Evolutionary conservation across 2,329 filamentous ascomycete genomes (phyloP).

Genomic region (Didymella lethalis): DNA sequence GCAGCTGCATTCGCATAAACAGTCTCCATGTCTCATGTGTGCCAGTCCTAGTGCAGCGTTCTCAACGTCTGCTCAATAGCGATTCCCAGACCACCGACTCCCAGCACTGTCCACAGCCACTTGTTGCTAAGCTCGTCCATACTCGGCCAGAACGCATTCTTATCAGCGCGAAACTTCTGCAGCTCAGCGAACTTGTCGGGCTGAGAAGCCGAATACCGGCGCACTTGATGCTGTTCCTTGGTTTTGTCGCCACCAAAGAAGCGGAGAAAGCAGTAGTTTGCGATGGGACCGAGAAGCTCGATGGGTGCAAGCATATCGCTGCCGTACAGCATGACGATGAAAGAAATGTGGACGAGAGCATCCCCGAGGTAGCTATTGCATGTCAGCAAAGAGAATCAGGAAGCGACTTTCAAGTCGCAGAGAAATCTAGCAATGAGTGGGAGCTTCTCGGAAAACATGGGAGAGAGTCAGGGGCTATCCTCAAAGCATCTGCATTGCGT

Average conservation of each 20-base stretch:
- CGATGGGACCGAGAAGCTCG: constrained; percentile 62
- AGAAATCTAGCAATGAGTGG: too few species aligned
- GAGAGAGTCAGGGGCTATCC: too few species aligned
- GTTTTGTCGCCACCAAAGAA: constrained; percentile 64
- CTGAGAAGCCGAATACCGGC: constrained; percentile 61
- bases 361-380: constrained; percentile 67
- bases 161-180: constrained; percentile 60
- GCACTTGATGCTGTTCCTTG: constrained; percentile 62
- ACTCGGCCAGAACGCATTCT: constrained; percentile 68
- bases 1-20: not conserved
- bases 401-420: too few species aligned
- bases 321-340: constrained; percentile 65
- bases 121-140: constrained; percentile 60
- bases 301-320: constrained; percentile 64
- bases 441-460: too few species aligned
- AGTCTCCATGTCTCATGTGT: not conserved
- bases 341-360: constrained; percentile 65
- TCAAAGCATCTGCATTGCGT: too few species aligned
- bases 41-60: constrained; percentile 35
- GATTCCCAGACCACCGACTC: constrained; percentile 59
- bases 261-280: constrained; percentile 67
- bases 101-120: constrained; percentile 64
- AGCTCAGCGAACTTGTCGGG: constrained; percentile 63
- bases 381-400: not conserved
- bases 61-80: constrained; percentile 56